Conservation (phyloP, 345 rosid genomes). For the Gossypium bickii region DNA sequence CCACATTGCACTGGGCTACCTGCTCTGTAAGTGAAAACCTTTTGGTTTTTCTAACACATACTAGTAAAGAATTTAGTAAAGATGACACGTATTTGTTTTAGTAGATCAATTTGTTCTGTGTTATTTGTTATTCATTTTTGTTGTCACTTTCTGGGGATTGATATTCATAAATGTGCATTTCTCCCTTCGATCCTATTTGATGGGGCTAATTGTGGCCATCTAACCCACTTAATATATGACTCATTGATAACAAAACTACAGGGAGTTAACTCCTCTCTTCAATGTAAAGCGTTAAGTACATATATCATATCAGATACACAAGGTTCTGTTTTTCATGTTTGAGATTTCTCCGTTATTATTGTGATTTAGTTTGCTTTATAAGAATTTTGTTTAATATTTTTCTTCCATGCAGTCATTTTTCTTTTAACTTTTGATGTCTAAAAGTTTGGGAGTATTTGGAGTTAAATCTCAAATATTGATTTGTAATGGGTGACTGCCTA, state of each 20-base stretch:
- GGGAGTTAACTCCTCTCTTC: not conserved
- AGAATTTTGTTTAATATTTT: not conserved
- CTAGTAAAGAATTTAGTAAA: constrained; percentile 1
- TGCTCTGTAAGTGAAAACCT: constrained; percentile 48
- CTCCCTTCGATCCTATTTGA: not conserved
- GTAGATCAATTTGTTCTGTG: constrained; percentile 1
- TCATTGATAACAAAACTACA: not conserved
- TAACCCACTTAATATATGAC: not conserved
- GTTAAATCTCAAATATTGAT: not conserved
- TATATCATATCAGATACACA: not conserved
- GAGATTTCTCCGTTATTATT: not conserved
- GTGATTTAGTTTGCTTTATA: not conserved
- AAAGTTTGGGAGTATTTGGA: not conserved
- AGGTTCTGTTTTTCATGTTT: not conserved
- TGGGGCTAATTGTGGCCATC: not conserved
- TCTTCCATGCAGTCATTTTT: not conserved
- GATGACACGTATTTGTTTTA: not conserved
- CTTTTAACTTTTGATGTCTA: not conserved
- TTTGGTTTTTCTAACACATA: not conserved
- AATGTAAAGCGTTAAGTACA: not conserved
- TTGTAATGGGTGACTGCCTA: not conserved
- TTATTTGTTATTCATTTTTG: not conserved
- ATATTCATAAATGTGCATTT: not conserved
- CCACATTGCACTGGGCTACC: constrained; percentile 78
- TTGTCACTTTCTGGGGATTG: not conserved